A percentile compares a stretch with the other conserved stretches of the same genome.
These are phyloP conservation scores for Raddia distichophylla DNA, from an alignment of 176 grass and related monocot genomes.

Conservation along the genomic window DNA sequence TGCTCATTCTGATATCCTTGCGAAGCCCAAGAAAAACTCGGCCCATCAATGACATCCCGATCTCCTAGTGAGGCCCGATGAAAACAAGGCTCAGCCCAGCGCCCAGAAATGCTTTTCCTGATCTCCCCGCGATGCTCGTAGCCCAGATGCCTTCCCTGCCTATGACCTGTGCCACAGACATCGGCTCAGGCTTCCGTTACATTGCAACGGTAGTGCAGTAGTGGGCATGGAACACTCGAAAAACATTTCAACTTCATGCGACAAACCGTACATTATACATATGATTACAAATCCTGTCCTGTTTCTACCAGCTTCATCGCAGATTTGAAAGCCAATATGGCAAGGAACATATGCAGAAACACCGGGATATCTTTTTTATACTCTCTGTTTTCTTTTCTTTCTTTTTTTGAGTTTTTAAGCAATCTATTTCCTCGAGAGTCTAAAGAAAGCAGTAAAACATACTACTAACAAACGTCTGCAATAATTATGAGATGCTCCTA, in stretches of 20 bases:
- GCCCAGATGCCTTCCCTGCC: not conserved
- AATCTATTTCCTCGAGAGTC: not conserved
- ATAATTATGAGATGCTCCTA: constrained; percentile 22
- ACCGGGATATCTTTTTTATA: not conserved
- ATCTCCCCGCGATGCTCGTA: not conserved
- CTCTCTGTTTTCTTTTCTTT: not conserved
- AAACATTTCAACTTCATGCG: not conserved
- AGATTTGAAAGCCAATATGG: not conserved
- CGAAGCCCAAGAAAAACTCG: too few species aligned
- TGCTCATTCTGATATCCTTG: too few species aligned
- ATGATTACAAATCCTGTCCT: not conserved
- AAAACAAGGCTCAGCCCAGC: not conserved
- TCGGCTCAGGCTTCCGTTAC: not conserved
- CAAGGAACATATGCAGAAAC: not conserved
- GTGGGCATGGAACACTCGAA: not conserved
- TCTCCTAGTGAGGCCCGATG: too few species aligned
- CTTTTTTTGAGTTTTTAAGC: not conserved
- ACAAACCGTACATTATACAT: not conserved
- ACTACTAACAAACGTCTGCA: not conserved
- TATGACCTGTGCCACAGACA: not conserved
- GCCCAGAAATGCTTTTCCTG: not conserved
- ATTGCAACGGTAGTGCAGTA: not conserved
- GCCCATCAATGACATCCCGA: too few species aligned
- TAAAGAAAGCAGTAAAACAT: not conserved
- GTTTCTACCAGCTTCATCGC: not conserved